A percentile compares a stretch with the other conserved stretches of the same genome.
phyloP scores from a whole-genome alignment of 2,329 filamentous ascomycete genomes.

The Sporothrix pseudoabietina region DNA sequence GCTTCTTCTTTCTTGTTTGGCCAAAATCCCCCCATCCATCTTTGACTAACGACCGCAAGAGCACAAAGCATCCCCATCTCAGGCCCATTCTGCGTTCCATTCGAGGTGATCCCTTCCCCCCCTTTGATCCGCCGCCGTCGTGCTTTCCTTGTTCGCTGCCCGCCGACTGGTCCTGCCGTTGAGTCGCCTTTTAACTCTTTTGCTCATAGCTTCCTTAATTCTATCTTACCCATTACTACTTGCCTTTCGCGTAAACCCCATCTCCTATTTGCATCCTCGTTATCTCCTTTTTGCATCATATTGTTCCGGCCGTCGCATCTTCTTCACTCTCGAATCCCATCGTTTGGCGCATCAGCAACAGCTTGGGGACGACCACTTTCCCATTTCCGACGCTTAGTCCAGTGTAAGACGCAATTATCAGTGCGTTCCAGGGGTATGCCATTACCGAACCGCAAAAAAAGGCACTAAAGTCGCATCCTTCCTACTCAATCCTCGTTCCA shows the following conservation, averaged over 20 bases:
- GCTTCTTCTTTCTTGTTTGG: slow-evolving; percentile 18
- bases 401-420: not conserved
- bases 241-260: not conserved
- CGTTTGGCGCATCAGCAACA: not conserved
- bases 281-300: not conserved
- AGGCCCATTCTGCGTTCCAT: not conserved
- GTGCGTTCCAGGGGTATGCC: not conserved
- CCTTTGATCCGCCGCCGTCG: not conserved
- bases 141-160: slow-evolving; percentile 12
- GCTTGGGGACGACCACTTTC: not conserved
- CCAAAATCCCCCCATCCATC: not conserved
- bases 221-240: not conserved
- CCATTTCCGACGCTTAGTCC: slow-evolving; percentile 8
- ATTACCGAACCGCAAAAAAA: not conserved
- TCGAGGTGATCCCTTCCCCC: not conserved
- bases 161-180: slow-evolving; percentile 16
- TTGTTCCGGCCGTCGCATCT: not conserved
- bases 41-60: slow-evolving; percentile 6
- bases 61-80: not conserved
- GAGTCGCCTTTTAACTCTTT: not conserved
- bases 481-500: not conserved
- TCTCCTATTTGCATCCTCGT: not conserved
- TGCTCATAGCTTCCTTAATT: not conserved
- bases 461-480: slow-evolving; percentile 10
- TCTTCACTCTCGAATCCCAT: not conserved